Conservation (phyloP, 2,329 filamentous ascomycete genomes). For the Exophiala mesophila region DNA sequence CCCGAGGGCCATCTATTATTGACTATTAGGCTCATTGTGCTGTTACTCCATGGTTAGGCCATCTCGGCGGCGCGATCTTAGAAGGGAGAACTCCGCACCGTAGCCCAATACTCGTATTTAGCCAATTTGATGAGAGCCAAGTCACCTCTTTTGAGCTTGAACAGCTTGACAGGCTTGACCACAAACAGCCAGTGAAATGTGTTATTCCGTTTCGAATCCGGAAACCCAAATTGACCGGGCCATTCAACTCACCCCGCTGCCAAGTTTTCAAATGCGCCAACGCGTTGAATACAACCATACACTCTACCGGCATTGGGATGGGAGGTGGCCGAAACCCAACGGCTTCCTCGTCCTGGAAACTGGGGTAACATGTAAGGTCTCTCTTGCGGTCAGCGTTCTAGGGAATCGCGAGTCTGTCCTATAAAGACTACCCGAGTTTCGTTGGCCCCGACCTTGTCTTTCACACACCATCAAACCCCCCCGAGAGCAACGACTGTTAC, state of each 20-base stretch:
- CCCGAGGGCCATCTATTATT: no score
- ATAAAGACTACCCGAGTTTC: conserved; percentile 4
- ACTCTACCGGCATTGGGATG: background rate
- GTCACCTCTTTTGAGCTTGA: no score
- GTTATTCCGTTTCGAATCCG: conserved; percentile 5
- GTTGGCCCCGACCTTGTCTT: background rate
- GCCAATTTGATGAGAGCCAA: no score
- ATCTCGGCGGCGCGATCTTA: no score
- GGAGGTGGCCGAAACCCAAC: conserved; percentile 1
- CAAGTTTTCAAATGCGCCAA: conserved; percentile 5
- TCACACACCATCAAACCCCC: conserved; percentile 2
- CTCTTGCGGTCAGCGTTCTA: background rate
- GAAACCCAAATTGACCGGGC: background rate
- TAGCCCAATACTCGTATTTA: no score
- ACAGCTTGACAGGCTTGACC: conserved; percentile 5
- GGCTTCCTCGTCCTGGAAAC: background rate
- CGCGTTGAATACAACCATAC: conserved; percentile 5
- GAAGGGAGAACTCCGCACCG: no score
- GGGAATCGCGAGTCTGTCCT: background rate
- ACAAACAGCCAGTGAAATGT: background rate
- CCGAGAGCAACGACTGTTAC: background rate
- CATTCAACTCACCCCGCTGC: conserved; percentile 4
- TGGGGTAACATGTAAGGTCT: conserved; percentile 2
- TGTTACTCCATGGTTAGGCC: no score
- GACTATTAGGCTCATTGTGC: no score